These are phyloP conservation scores for Echium plantagineum DNA, from an alignment of 257 asterid genomes.

Conservation along the genomic window DNA sequence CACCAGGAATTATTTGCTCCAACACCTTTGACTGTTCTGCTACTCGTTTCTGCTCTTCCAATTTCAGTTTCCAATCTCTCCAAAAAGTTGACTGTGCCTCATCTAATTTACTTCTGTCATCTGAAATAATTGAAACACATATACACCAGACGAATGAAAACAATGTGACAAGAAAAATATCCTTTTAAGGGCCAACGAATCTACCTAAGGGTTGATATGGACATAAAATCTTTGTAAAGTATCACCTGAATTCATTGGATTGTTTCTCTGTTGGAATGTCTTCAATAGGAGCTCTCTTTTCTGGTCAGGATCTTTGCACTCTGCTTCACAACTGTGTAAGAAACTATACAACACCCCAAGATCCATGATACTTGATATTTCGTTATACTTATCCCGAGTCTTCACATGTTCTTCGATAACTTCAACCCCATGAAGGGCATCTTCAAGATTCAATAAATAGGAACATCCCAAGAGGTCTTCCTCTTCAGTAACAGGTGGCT, in stretches of 20 bases:
- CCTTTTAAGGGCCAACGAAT: slow-evolving; percentile 7
- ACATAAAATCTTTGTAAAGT: slow-evolving; percentile 12
- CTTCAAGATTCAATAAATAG: slow-evolving; percentile 66
- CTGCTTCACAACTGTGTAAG: slow-evolving; percentile 63
- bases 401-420: slow-evolving; percentile 73
- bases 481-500: slow-evolving; percentile 70
- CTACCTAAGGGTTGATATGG: slow-evolving; percentile 9
- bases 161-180: slow-evolving; percentile 7
- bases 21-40: slow-evolving; percentile 82
- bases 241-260: slow-evolving; percentile 61
- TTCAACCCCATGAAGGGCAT: slow-evolving; percentile 75
- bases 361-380: slow-evolving; percentile 77
- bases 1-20: slow-evolving; percentile 89
- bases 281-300: slow-evolving; percentile 65
- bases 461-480: slow-evolving; percentile 82
- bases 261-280: slow-evolving; percentile 57
- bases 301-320: slow-evolving; percentile 66
- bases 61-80: slow-evolving; percentile 92
- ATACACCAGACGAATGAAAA: slow-evolving; percentile 11
- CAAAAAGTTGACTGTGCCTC: slow-evolving; percentile 91
- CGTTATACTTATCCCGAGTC: slow-evolving; percentile 53
- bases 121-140: slow-evolving; percentile 26
- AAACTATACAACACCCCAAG: slow-evolving; percentile 82
- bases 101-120: slow-evolving; percentile 59
- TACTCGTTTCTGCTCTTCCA: slow-evolving; percentile 73